Conservation (phyloP, 257 asterid genomes). For the Striga asiatica region DNA sequence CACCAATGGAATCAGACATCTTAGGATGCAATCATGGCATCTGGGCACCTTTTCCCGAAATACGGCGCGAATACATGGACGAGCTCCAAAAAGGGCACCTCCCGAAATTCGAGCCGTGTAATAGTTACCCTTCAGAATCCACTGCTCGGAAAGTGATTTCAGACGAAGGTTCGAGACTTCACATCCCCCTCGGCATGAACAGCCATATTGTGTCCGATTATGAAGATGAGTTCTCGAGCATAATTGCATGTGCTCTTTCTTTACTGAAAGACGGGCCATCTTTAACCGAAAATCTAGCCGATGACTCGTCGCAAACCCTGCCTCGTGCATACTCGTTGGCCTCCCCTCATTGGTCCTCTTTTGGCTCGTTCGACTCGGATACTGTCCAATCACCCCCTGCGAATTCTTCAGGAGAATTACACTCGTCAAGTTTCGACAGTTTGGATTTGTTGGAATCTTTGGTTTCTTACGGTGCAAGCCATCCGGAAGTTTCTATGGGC, state of each 20-base stretch:
- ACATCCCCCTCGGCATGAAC: constrained; percentile 59
- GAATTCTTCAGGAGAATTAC: constrained; percentile 35
- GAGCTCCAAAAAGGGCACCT: constrained; percentile 47
- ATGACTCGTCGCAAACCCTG: constrained; percentile 41
- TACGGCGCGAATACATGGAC: constrained; percentile 46
- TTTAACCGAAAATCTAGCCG: constrained; percentile 24
- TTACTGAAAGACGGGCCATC: constrained; percentile 37
- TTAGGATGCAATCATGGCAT: constrained; percentile 32
- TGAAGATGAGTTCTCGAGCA: constrained; percentile 90
- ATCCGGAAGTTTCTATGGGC: constrained; percentile 81
- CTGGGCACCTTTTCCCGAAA: constrained; percentile 68
- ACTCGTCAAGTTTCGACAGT: constrained; percentile 58
- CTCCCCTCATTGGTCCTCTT: constrained; percentile 54
- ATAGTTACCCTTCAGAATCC: constrained; percentile 38
- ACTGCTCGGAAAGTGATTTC: constrained; percentile 38
- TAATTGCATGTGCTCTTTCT: constrained; percentile 84
- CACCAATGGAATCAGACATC: background rate
- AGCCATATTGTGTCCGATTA: constrained; percentile 66
- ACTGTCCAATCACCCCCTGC: constrained; percentile 32
- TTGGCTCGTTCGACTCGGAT: constrained; percentile 50
- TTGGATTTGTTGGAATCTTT: constrained; percentile 53
- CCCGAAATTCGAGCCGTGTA: constrained; percentile 49
- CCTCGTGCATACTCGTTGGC: constrained; percentile 40
- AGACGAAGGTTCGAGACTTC: constrained; percentile 64
- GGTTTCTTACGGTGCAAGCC: constrained; percentile 52